Conservation (phyloP, 805 yeast species). For the Myxozyma sirexii region DNA sequence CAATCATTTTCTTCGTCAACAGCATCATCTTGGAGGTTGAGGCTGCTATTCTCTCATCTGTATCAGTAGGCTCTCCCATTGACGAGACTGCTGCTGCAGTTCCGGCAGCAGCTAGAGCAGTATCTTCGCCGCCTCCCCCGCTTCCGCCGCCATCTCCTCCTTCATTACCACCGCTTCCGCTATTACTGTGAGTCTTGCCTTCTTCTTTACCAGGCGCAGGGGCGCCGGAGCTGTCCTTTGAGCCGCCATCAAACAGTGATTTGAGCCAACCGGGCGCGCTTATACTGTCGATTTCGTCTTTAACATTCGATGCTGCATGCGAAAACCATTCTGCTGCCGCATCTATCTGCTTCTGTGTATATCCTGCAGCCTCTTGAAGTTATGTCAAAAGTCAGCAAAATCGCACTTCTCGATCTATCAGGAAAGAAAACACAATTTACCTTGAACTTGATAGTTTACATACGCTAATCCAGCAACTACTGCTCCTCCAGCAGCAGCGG, state of each 20-base stretch:
- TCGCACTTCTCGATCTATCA: background rate
- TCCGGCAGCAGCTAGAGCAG: constrained; percentile 55
- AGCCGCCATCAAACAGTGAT: constrained; percentile 16
- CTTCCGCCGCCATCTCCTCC: constrained; percentile 36
- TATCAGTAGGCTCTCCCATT: constrained; percentile 48
- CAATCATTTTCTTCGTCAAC: constrained; percentile 94
- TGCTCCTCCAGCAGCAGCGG: constrained; percentile 87
- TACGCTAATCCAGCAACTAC: constrained; percentile 94
- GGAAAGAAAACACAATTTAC: constrained; percentile 7
- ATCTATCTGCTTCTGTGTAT: constrained; percentile 66
- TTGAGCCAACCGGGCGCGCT: constrained; percentile 35
- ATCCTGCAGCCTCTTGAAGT: constrained; percentile 63
- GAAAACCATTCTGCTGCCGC: constrained; percentile 56
- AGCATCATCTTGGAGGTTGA: constrained; percentile 74
- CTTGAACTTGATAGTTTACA: constrained; percentile 83
- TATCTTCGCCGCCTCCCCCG: constrained; percentile 44
- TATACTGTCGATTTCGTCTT: constrained; percentile 51
- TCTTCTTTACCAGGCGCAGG: background rate
- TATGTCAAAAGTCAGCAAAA: background rate
- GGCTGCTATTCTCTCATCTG: constrained; percentile 50
- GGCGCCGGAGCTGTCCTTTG: constrained; percentile 1
- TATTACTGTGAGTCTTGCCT: constrained; percentile 1
- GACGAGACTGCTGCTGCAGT: constrained; percentile 55
- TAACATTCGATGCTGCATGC: constrained; percentile 51
- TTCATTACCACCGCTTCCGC: constrained; percentile 29